These are phyloP conservation scores for Epipyxis sp. DNA, from an alignment of 108 stramenopile genomes.

Conservation along the genomic window DNA sequence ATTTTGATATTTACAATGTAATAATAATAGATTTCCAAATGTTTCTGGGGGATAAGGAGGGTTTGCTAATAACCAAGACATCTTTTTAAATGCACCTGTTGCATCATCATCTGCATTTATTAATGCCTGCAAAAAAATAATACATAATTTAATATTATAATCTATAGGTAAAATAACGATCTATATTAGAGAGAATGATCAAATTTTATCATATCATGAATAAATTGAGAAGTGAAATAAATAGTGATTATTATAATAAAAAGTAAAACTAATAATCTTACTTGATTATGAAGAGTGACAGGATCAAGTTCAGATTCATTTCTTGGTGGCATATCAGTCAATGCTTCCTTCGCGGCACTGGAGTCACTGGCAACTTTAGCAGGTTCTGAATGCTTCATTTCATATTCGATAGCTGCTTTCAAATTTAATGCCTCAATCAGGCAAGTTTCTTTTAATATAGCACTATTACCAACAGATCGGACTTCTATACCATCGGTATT, in stretches of 20 bases:
- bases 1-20: slow-evolving; percentile 67
- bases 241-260: neutral
- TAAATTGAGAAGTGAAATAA: neutral
- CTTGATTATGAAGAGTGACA: slow-evolving; percentile 78
- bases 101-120: slow-evolving; percentile 58
- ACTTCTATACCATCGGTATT: slow-evolving; percentile 62
- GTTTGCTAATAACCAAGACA: slow-evolving; percentile 65
- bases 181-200: too few relatives aligned
- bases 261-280: too few relatives aligned
- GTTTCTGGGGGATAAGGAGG: slow-evolving; percentile 77
- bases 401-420: slow-evolving; percentile 72
- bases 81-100: slow-evolving; percentile 63
- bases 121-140: too few relatives aligned
- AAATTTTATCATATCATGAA: slow-evolving; percentile 61
- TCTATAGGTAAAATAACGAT: too few relatives aligned
- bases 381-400: slow-evolving; percentile 50
- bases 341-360: slow-evolving; percentile 60
- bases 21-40: slow-evolving; percentile 71
- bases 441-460: slow-evolving; percentile 54
- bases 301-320: slow-evolving; percentile 68
- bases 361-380: slow-evolving; percentile 22
- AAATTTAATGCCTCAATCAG: slow-evolving; percentile 77
- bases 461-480: slow-evolving; percentile 61
- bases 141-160: too few relatives aligned
- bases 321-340: slow-evolving; percentile 69